A percentile compares a stretch with the other conserved stretches of the same genome.
phyloP scores from a whole-genome alignment of 306 rosid genomes.

The Arachis stenosperma region DNA sequence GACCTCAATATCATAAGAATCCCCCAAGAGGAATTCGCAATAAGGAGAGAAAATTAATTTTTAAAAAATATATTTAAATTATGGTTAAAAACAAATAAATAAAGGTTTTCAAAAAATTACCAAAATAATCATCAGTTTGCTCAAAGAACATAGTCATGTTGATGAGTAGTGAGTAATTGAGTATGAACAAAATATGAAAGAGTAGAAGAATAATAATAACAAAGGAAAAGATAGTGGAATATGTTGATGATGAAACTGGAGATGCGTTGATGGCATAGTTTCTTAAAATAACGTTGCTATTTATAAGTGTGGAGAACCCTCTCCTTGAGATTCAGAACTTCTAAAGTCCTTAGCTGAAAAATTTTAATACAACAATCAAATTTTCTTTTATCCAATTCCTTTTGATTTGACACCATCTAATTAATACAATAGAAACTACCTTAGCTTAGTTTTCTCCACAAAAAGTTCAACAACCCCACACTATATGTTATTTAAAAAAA shows the following conservation, averaged over 20 bases:
- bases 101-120: conserved; percentile 45
- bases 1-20: no score
- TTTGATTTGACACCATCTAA: background rate
- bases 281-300: conserved; percentile 38
- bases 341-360: conserved; percentile 72
- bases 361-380: conserved; percentile 14
- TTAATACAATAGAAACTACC: no score
- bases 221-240: no score
- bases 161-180: background rate
- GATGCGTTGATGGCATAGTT: conserved; percentile 26
- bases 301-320: conserved; percentile 90
- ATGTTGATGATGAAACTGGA: background rate
- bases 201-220: conserved; percentile 1
- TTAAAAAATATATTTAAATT: background rate
- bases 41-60: background rate
- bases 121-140: conserved; percentile 48
- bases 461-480: background rate
- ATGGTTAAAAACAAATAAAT: background rate
- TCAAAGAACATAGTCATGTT: conserved; percentile 70
- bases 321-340: conserved; percentile 71
- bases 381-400: background rate
- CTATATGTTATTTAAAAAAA: background rate
- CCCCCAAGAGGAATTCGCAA: no score
- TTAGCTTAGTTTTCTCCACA: conserved; percentile 17
- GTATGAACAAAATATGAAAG: background rate